Percentiles rank a stretch among this genome's conserved stretches.
These are phyloP conservation scores for Chaetoceros muelleri DNA, from an alignment of 108 stramenopile genomes.

Conservation along the genomic window DNA sequence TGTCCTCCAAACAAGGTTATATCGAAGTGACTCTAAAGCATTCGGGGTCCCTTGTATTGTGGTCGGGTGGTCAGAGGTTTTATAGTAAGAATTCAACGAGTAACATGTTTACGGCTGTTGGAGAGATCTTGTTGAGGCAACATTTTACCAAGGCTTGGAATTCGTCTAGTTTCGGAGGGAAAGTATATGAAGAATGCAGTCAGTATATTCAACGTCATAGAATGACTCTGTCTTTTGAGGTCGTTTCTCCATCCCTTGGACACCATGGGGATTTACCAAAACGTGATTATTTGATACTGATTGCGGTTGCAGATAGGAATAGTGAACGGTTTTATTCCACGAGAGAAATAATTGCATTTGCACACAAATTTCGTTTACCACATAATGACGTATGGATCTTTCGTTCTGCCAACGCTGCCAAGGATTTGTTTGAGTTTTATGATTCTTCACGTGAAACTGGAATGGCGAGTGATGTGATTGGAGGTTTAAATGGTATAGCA, in stretches of 20 bases:
- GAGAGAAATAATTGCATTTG: constrained; percentile 41
- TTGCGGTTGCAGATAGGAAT: constrained; percentile 57
- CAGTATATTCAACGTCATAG: constrained; percentile 37
- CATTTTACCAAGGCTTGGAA: constrained; percentile 43
- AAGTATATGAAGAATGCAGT: constrained; percentile 48
- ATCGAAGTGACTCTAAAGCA: constrained; percentile 81
- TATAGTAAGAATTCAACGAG: constrained; percentile 74
- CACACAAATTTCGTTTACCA: constrained; percentile 60
- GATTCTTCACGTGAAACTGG: constrained; percentile 56
- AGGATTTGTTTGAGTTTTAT: constrained; percentile 46
- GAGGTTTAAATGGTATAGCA: constrained; percentile 27
- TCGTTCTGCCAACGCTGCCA: constrained; percentile 12
- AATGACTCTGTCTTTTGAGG: constrained; percentile 66
- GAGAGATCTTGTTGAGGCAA: constrained; percentile 63
- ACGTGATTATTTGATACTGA: constrained; percentile 63
- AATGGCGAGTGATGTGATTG: constrained; percentile 35
- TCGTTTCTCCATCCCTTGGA: constrained; percentile 62
- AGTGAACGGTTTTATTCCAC: constrained; percentile 51
- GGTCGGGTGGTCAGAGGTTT: constrained; percentile 69
- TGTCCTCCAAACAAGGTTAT: constrained; percentile 32
- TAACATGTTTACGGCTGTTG: constrained; percentile 50
- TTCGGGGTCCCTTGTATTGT: constrained; percentile 79
- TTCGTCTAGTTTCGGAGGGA: neutral
- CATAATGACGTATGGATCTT: constrained; percentile 81
- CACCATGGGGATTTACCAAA: constrained; percentile 71